Evolutionary conservation across 2,329 filamentous ascomycete species (phyloP), one percentile per base, ranked within the genome.

Genomic region (Penicillium sp.): DNA sequence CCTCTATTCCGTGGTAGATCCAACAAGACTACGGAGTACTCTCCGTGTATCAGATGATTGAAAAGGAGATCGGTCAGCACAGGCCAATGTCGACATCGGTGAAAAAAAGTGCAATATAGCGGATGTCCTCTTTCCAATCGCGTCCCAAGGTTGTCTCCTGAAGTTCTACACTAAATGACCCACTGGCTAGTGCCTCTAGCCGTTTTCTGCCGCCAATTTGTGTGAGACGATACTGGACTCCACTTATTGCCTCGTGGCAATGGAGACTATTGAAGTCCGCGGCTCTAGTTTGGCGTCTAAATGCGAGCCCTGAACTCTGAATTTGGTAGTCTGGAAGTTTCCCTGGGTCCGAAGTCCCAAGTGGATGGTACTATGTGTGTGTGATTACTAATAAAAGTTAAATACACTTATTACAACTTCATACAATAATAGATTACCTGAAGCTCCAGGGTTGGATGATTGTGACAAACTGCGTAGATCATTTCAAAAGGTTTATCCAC

Each of bases 181-280:
- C 69, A 70, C 68, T 37, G 25, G 58, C 67, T 71, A 70, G 64
- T 69, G 61, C 47, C 62, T 65, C 58, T 71, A 70, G 63, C 62
- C 57, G 56, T 63, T 63, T 62, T 62, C 63, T 62, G 51, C 61
- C 59, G 60, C 61, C 17, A 37, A 19, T 42, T 25, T 25, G 17
- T 2, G 17, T 35, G 29, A 53, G 50, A 13, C 31, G 31, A 51
- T 37, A 37, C 21, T 45, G 9, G 31, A 51, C 54, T 50, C 54
- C 54, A 56, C 54, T 29, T 23, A 25, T 21, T 25, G 7, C 50
- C 55, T 47, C 50, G 55, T 57, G 42, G 50, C 55, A 46, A 63
- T 61, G 60, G 46, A 56, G 38, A 58, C 60, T 58, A 62, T 58
- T 42, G 54, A 56, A 43, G 9, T 31, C 4, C 27, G 46, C 21